phyloP scores from a whole-genome alignment of 2,329 filamentous ascomycete species.

The Aspergillus sp. region DNA sequence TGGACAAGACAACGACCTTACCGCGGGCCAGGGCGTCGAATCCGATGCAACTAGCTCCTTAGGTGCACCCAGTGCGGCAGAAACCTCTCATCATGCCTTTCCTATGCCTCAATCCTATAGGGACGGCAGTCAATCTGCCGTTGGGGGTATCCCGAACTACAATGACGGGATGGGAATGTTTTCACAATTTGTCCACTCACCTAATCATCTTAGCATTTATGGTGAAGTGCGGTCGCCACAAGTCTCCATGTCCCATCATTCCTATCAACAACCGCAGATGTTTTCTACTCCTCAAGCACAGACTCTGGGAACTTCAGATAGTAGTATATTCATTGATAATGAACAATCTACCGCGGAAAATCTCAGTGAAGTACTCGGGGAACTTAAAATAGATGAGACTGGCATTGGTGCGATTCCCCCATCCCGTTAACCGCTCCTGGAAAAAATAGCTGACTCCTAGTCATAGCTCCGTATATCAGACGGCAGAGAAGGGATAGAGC shows the following conservation, averaged over 20 bases:
- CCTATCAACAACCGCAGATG: constrained; percentile 23
- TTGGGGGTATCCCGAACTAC: constrained; percentile 43
- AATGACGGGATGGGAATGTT: constrained; percentile 35
- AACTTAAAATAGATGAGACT: constrained; percentile 79
- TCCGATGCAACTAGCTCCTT: constrained; percentile 15
- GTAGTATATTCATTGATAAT: constrained; percentile 52
- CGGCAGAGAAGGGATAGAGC: constrained; percentile 49
- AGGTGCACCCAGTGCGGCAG: constrained; percentile 34
- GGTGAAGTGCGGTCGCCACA: constrained; percentile 25
- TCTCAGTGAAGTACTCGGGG: constrained; percentile 75
- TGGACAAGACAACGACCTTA: constrained; percentile 59
- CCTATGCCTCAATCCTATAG: constrained; percentile 43
- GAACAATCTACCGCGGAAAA: constrained; percentile 66
- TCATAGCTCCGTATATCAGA: constrained; percentile 75
- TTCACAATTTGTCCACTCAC: constrained; percentile 30
- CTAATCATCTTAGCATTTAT: constrained; percentile 25
- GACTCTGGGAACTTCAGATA: constrained; percentile 27
- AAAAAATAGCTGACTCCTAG: constrained; percentile 6
- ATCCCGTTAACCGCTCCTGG: constrained; percentile 2
- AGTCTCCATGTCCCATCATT: constrained; percentile 23
- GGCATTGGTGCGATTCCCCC: constrained; percentile 66
- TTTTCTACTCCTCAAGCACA: constrained; percentile 21
- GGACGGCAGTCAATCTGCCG: constrained; percentile 47
- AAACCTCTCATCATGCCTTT: constrained; percentile 50
- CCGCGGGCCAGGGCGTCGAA: constrained; percentile 24